Evolutionary conservation across 164 flowering plant genomes (phyloP), one percentile per base, ranked within the genome.

Genomic region (Chimonanthus praecox): DNA sequence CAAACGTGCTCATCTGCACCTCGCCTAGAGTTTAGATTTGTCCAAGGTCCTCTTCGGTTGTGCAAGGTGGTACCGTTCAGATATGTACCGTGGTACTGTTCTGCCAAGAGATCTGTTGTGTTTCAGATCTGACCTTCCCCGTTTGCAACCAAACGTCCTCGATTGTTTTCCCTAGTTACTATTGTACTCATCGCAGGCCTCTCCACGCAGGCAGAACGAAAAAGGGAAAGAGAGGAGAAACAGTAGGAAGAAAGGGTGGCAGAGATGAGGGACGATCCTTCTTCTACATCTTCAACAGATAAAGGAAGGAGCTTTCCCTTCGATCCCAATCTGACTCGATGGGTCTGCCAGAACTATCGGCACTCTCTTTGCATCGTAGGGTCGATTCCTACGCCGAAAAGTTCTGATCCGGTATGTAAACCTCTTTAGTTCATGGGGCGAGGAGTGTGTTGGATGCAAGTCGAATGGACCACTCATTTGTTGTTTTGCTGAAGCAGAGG

Each of bases 401-500:
- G 83, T 92, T 86, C 90, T 77, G 90, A 73, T 84, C 90, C 18
- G 98, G 93, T 64, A 83, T 92, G 87, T 94, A 90, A 73, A 92
- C 89, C 0, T 86, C 94, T 75, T 88, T 92, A 11, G 78, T 89
- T 6, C 87, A 86, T 81, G 97, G 89, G 45, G 82, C 88, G 16
- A 86, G 86, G 49, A 96, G 97, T 71, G 88, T 92, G 18, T 77
- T 83, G 72, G 88, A 88, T 77, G 87, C 94, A 49, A 87, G 90
- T 15, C 86, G 87, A 47, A 90, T 92, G 97, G 99, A 94, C 77
- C 88, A 96, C 75, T 96, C 99, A 45, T 96, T 84, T 82, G 92
- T 96, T 78, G 88, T 96, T 75, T 79, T 96, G 77, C 89, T 97
- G 49, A 90, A 94, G 75, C 97, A 94, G 83, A 90, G 80, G 72